Percentiles rank a stretch among this genome's conserved stretches.
Evolutionary conservation across 495 filamentous ascomycete genomes (phyloP).

Genomic region (Hypoxylon intermedium): DNA sequence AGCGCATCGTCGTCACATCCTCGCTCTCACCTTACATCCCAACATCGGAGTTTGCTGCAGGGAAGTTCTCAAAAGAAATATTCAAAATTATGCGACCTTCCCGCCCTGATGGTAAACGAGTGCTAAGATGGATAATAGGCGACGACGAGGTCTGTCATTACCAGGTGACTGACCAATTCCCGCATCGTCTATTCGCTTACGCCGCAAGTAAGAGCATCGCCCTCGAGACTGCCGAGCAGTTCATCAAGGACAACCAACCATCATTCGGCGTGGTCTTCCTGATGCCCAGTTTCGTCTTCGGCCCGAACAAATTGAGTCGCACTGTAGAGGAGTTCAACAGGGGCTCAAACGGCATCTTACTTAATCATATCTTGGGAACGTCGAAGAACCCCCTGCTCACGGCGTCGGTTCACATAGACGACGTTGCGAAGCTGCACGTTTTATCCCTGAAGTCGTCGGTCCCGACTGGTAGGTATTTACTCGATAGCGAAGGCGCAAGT

Average conservation of each 20-base stretch:
- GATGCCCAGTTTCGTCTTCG: conserved; percentile 43
- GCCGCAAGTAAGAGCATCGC: conserved; percentile 38
- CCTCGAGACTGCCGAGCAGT: conserved; percentile 41
- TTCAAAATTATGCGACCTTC: background rate
- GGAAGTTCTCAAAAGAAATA: background rate
- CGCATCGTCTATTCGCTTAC: conserved; percentile 33
- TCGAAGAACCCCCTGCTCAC: conserved; percentile 22
- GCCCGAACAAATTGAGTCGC: conserved; percentile 43
- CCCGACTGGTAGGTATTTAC: conserved; percentile 36
- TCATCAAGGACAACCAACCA: conserved; percentile 33
- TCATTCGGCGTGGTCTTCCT: conserved; percentile 45
- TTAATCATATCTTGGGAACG: conserved; percentile 2
- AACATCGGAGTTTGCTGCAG: background rate
- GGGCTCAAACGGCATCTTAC: background rate
- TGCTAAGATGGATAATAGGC: conserved; percentile 10
- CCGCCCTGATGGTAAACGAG: background rate
- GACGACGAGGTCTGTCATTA: background rate
- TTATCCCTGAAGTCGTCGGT: conserved; percentile 41
- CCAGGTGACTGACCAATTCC: background rate
- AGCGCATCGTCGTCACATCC: conserved; percentile 40
- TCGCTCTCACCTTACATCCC: conserved; percentile 11
- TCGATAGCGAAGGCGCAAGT: background rate
- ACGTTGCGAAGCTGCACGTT: conserved; percentile 48
- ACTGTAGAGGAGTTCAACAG: conserved; percentile 17
- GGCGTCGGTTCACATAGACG: conserved; percentile 41